Conservation (phyloP, 306 rosid species). For the Lathyrus tuberosus region DNA sequence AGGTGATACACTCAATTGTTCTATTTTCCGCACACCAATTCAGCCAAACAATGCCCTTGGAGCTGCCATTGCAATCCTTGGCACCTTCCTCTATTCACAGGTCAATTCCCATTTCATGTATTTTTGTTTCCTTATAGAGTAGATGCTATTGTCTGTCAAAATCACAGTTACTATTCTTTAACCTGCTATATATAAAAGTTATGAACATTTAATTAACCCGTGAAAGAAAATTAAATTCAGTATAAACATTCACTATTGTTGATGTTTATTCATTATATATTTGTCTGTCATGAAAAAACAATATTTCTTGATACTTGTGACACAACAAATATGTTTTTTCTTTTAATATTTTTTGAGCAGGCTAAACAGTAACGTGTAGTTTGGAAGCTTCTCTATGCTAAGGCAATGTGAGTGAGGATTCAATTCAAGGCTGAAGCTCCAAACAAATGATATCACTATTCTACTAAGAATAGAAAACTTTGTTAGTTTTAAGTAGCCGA, state of each 20-base stretch:
- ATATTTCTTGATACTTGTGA: constrained; percentile 24
- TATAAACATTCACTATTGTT: not conserved
- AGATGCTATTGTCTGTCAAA: not conserved
- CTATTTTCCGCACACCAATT: constrained; percentile 72
- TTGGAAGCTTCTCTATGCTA: constrained; percentile 28
- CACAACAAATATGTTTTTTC: constrained; percentile 18
- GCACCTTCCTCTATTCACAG: constrained; percentile 90
- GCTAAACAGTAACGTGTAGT: constrained; percentile 50
- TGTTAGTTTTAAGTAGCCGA: no score
- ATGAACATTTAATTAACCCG: no score
- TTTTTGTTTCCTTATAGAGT: not conserved
- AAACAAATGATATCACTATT: constrained; percentile 24
- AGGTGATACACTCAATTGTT: no score
- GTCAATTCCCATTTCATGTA: constrained; percentile 37
- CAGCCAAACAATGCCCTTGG: constrained; percentile 77
- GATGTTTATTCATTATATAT: not conserved
- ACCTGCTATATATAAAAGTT: no score
- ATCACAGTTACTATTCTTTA: no score
- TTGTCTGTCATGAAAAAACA: not conserved
- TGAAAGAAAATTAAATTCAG: not conserved
- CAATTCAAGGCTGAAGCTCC: constrained; percentile 25
- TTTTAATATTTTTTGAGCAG: constrained; percentile 46
- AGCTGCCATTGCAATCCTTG: constrained; percentile 80
- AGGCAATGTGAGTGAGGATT: constrained; percentile 1
- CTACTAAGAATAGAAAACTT: constrained; percentile 24